Evolutionary conservation across 371 early-diverging fungal genomes (phyloP), one percentile per base, ranked within the genome.

Genomic region (Synchytrium microbalum): DNA sequence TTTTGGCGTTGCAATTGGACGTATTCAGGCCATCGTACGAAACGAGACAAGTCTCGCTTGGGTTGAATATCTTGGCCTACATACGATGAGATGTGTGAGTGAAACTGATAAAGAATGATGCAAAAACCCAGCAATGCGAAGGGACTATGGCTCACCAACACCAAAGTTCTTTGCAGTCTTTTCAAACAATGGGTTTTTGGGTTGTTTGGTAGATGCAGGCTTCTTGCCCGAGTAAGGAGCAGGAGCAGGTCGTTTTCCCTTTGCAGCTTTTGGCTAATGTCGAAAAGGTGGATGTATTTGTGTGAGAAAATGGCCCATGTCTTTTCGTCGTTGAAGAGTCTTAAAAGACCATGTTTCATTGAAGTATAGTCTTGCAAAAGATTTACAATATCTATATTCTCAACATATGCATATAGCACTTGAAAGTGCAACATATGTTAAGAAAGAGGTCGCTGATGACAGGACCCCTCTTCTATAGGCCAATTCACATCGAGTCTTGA

Each of bases 11-110:
- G 96, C 66, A 95, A 91, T 67, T 91, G 92, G 69, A 96, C 91
- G 79, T 98, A 98, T 69, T 89, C 85, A 76, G 98, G 96, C 95
- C 95, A 95, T 82, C 93, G 92, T 77, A 94, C 92, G 79, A 91
- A 96, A 80, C 96, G 93, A 70, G 92, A 83, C 59, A 98, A 84
- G 82, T 98, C 92, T 73, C 90, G 89, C 80, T 86, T 86, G 79
- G 96, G 96, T 82, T 92, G 96, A 76, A 96, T 81, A 77, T 89
- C 93, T 76, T 91, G 87, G 67, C 87, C 86, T 80, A 56, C 58
- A 60, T 61, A 24, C 26, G 23, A 55, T 38, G 26, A 25, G 19
- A 28, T 32, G 29, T 19, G 62, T 30, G 57, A 14, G 60, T 29
- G 55, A 60, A 32, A n/a, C 8, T 38, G 33, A 10, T 59, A 31